Conservation (phyloP, 2,329 filamentous ascomycete species). For the Penicillium thymicola region DNA sequence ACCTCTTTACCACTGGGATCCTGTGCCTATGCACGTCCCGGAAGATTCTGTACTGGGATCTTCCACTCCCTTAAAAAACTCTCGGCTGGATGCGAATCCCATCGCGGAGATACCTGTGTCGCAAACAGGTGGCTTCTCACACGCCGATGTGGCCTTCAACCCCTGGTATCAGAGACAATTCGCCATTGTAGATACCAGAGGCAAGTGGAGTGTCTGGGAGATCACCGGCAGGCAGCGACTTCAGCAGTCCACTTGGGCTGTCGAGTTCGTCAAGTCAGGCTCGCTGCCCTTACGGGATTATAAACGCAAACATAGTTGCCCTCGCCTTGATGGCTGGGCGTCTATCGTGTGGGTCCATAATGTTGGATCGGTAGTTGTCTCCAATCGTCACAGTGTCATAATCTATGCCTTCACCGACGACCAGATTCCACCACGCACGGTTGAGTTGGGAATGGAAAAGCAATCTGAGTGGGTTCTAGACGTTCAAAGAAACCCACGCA, state of each 20-base stretch:
- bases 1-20: constrained; percentile 35
- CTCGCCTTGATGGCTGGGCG: constrained; percentile 45
- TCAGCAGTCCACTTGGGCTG: constrained; percentile 28
- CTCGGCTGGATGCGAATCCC: constrained; percentile 48
- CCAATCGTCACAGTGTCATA: constrained; percentile 46
- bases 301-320: neutral
- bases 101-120: constrained; percentile 44
- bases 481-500: constrained; percentile 43
- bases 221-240: constrained; percentile 34
- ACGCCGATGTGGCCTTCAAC: constrained; percentile 58
- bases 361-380: constrained; percentile 48
- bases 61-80: constrained; percentile 26
- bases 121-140: constrained; percentile 46
- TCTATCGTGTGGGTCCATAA: constrained; percentile 41
- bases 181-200: constrained; percentile 53
- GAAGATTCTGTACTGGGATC: constrained; percentile 12
- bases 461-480: constrained; percentile 55
- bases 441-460: constrained; percentile 38
- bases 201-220: constrained; percentile 54
- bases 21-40: constrained; percentile 23
- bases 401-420: constrained; percentile 34
- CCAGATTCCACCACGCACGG: constrained; percentile 23
- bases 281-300: constrained; percentile 27
- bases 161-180: constrained; percentile 58
- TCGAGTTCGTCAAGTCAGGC: constrained; percentile 29